Percentiles rank a stretch among this genome's conserved stretches.
These are phyloP conservation scores for Chrysosporium keratinophilum DNA, from an alignment of 2,329 filamentous ascomycete genomes.

Conservation along the genomic window DNA sequence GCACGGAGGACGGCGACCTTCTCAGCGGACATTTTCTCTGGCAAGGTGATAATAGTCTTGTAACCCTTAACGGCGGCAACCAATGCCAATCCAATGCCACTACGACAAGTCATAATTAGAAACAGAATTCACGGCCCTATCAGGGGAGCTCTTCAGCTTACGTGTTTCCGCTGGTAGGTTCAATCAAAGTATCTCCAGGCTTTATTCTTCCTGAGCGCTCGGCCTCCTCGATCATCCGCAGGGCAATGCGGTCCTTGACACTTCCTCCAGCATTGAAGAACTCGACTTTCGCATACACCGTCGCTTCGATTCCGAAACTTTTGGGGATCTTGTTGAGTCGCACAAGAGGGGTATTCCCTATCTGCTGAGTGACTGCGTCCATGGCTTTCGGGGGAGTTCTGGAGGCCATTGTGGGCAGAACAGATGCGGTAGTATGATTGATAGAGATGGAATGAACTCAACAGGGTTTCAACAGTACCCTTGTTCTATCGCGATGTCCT, in stretches of 20 bases:
- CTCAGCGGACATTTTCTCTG: conserved; percentile 98
- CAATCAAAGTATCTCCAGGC: conserved; percentile 92
- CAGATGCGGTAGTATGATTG: not conserved
- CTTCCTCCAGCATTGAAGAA: conserved; percentile 90
- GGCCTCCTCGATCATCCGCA: conserved; percentile 95
- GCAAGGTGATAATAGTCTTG: conserved; percentile 95
- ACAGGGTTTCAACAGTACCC: not conserved
- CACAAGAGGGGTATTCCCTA: conserved; percentile 92
- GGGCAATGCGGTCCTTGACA: conserved; percentile 88
- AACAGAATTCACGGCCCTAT: not conserved
- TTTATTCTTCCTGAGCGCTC: conserved; percentile 88
- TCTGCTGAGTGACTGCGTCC: conserved; percentile 69
- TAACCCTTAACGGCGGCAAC: conserved; percentile 95
- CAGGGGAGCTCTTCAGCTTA: conserved; percentile 22
- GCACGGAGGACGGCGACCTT: conserved; percentile 93
- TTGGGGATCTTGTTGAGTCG: conserved; percentile 87
- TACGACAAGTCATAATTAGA: conserved; percentile 21
- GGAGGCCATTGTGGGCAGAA: not conserved
- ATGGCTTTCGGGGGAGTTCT: conserved; percentile 44
- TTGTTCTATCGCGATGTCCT: not conserved
- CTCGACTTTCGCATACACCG: conserved; percentile 84
- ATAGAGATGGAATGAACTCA: not conserved
- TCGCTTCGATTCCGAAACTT: conserved; percentile 76
- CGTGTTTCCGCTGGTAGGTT: conserved; percentile 96
- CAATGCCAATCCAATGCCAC: conserved; percentile 83